Conservation (phyloP, 2,329 filamentous ascomycete species). For the Colletotrichum sp. region DNA sequence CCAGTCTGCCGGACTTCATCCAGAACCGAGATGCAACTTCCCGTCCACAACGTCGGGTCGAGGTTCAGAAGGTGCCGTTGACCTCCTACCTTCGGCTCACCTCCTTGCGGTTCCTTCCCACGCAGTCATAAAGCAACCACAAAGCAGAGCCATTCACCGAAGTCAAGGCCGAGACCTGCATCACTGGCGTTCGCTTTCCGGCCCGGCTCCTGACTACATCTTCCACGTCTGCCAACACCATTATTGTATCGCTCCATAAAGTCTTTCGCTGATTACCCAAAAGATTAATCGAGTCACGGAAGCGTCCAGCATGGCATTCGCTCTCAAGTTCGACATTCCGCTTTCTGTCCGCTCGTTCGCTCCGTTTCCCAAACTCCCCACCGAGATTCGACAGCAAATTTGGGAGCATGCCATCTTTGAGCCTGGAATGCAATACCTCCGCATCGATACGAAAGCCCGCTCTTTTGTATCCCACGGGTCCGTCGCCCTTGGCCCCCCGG, state of each 20-base stretch:
- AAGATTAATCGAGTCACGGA: not conserved
- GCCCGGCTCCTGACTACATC: not conserved
- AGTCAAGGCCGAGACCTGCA: not conserved
- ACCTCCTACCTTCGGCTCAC: not conserved
- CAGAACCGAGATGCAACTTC: not conserved
- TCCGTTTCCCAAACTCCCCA: slow-evolving; percentile 35
- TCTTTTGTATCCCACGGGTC: not conserved
- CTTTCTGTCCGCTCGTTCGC: slow-evolving; percentile 33
- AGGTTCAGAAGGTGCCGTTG: not conserved
- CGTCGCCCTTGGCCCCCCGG: not conserved
- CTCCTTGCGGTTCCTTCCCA: not conserved
- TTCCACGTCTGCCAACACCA: not conserved
- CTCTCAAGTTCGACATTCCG: slow-evolving; percentile 36
- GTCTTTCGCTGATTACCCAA: not conserved
- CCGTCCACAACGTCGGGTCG: not conserved
- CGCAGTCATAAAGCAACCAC: not conserved
- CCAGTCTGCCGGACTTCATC: not conserved
- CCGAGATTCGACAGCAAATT: slow-evolving; percentile 39
- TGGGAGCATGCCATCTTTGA: slow-evolving; percentile 35
- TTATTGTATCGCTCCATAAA: not conserved
- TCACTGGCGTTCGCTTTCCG: not conserved
- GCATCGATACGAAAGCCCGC: not conserved
- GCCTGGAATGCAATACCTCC: slow-evolving; percentile 40
- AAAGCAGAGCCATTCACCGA: not conserved
- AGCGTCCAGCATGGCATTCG: not conserved